Percentiles rank a stretch among this genome's conserved stretches.
Conservation (phyloP, 2,329 filamentous ascomycete species). For the Trichoderma sp. region DNA sequence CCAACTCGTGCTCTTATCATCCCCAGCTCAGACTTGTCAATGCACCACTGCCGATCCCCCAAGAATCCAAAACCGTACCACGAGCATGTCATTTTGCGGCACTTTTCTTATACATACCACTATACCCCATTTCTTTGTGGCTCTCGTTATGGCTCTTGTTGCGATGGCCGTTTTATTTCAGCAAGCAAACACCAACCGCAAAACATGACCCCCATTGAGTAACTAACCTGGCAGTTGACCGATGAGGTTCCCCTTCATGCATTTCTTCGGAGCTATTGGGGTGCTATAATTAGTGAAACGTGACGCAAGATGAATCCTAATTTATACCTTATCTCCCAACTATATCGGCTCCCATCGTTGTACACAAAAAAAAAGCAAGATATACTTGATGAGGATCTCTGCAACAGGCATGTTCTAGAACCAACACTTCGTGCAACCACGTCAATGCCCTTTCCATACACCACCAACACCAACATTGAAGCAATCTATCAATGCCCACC, state of each 20-base stretch:
- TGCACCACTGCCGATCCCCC: constrained; percentile 15
- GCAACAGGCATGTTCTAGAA: not conserved
- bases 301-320: not conserved
- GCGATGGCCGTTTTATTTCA: not conserved
- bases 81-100: not conserved
- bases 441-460: not conserved
- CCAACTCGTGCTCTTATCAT: not conserved
- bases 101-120: not conserved
- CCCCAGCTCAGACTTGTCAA: not conserved
- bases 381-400: not conserved
- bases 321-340: not conserved
- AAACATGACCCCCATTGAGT: not conserved
- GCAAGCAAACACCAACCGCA: not conserved
- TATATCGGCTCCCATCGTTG: not conserved
- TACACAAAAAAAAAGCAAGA: not conserved
- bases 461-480: constrained; percentile 6
- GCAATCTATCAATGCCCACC: no score
- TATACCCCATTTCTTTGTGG: not conserved
- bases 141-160: not conserved
- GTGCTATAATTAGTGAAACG: not conserved
- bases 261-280: not conserved
- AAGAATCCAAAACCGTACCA: not conserved
- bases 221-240: not conserved
- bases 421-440: not conserved
- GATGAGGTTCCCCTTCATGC: no score